Conservation (phyloP, 768 basidiomycete species). For the Lactarius evosmus region DNA sequence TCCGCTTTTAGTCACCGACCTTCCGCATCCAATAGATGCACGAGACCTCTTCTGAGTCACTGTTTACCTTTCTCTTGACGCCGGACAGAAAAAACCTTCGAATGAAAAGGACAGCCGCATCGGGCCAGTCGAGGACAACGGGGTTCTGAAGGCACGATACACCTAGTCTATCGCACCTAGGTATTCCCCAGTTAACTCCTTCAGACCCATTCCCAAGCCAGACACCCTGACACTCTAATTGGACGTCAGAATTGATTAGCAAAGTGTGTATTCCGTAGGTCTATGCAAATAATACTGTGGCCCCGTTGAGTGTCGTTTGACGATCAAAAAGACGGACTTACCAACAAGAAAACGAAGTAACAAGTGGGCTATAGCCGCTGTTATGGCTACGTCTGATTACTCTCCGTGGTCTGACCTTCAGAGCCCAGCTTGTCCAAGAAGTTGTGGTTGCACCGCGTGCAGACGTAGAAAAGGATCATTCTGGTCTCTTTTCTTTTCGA, state of each 20-base stretch:
- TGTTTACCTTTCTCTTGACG: background rate
- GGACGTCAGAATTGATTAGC: background rate
- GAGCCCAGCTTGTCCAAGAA: slow-evolving; percentile 62
- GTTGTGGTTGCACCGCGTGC: slow-evolving; percentile 73
- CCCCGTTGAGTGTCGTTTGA: background rate
- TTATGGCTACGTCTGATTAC: slow-evolving; percentile 4
- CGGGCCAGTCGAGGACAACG: background rate
- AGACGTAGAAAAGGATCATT: slow-evolving; percentile 92
- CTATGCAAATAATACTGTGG: slow-evolving; percentile 3
- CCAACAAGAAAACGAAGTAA: background rate
- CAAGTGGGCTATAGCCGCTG: background rate
- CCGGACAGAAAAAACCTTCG: background rate
- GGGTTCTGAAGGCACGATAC: background rate
- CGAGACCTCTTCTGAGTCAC: background rate
- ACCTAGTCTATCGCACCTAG: background rate
- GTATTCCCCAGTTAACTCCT: background rate
- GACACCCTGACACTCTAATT: background rate
- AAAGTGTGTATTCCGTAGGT: background rate
- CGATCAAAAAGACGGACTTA: background rate
- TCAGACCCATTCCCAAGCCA: background rate
- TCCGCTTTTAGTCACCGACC: too few species aligned
- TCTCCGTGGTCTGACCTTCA: slow-evolving; percentile 40
- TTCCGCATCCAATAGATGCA: background rate
- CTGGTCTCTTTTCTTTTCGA: slow-evolving; percentile 94
- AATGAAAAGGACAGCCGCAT: slow-evolving; percentile 9